These are phyloP conservation scores for Suaeda aralocaspica DNA, from an alignment of 148 eudicot genomes.

Conservation along the genomic window DNA sequence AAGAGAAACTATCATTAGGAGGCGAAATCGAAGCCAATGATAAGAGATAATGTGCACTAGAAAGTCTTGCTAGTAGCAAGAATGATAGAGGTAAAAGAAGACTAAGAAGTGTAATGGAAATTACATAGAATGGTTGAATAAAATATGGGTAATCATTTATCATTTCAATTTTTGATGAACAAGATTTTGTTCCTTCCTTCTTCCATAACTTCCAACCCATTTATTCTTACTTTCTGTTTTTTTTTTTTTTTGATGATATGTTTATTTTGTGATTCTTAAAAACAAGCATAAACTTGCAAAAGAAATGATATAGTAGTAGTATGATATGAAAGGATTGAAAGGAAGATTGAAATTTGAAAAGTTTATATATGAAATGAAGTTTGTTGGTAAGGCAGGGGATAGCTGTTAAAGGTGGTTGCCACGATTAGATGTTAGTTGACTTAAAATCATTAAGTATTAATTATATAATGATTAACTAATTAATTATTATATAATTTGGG, in stretches of 20 bases:
- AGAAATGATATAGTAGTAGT: too few species aligned
- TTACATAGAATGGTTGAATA: slow-evolving; percentile 38
- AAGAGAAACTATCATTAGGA: slow-evolving; percentile 20
- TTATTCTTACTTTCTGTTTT: slow-evolving; percentile 19
- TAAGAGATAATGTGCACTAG: slow-evolving; percentile 48
- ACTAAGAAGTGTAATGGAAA: slow-evolving; percentile 59
- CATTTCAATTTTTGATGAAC: slow-evolving; percentile 1
- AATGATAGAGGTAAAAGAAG: slow-evolving; percentile 81
- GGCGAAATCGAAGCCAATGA: slow-evolving; percentile 23
- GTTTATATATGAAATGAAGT: slow-evolving; percentile 23
- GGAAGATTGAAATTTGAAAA: slow-evolving; percentile 12
- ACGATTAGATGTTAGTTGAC: slow-evolving; percentile 43
- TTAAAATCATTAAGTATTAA: slow-evolving; percentile 1
- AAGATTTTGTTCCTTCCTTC: slow-evolving; percentile 20
- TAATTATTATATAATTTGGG: neutral
- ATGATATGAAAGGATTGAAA: slow-evolving; percentile 18
- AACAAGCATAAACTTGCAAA: too few species aligned
- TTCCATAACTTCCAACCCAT: slow-evolving; percentile 41
- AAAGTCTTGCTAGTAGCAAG: slow-evolving; percentile 64
- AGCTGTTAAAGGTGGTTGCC: slow-evolving; percentile 39
- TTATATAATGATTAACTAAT: slow-evolving; percentile 1
- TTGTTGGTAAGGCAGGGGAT: slow-evolving; percentile 15
- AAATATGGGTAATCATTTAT: slow-evolving; percentile 6
- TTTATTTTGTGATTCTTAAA: too few species aligned
- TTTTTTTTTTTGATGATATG: neutral